Base-by-base conservation (phyloP, 257 asterid species). In the Oldenlandia corymbosa region DNA sequence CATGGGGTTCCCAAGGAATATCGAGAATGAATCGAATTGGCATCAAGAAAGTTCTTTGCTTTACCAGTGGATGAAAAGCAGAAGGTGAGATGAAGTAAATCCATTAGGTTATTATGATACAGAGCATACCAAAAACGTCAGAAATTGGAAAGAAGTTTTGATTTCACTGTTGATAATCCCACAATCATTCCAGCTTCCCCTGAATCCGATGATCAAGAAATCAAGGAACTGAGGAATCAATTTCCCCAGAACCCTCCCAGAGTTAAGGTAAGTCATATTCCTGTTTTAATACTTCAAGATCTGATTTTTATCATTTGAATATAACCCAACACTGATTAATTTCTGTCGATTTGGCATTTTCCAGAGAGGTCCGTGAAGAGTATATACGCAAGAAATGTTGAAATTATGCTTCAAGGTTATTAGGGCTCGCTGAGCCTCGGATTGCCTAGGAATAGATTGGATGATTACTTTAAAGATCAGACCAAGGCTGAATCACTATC, bases 81-180 rank as follows among this genome's bases (percentile, higher is more conserved):
- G 81, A 86, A 76, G 34, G 61, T 56, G 42, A 31, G 61, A 56
- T 14, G 61, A 31, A 37, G 43, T 17, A 1, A 56, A 56, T 56
- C 61, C 42, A 5, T 7, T 56, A 43, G 61, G 61, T 0, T 56
- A 56, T 26, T 56, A 31, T 31, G 61, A 55, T 55, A 55, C 60
- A 0, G 60, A 31, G 43, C 61, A 30, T 4, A 56, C 61, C 16
- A 56, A 56, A 56, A 56, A 56, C 61, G 61, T 56, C 10, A 78
- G 86, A 58, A 95, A 89, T 63, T 89, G 95, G 93, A 86, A 86
- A 73, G 86, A 86, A 72, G 86, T 86, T 5, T 86, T 86, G 43
- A 56, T 56, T 56, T 31, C 6, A 56, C 61, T 0, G 68, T 81
- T 14, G 61, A 30, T 2, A 31, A 18, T 56, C 61, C 61, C 26